Base-by-base conservation (phyloP, 2,329 filamentous ascomycete genomes). In the Diaporthe aspalathi region DNA sequence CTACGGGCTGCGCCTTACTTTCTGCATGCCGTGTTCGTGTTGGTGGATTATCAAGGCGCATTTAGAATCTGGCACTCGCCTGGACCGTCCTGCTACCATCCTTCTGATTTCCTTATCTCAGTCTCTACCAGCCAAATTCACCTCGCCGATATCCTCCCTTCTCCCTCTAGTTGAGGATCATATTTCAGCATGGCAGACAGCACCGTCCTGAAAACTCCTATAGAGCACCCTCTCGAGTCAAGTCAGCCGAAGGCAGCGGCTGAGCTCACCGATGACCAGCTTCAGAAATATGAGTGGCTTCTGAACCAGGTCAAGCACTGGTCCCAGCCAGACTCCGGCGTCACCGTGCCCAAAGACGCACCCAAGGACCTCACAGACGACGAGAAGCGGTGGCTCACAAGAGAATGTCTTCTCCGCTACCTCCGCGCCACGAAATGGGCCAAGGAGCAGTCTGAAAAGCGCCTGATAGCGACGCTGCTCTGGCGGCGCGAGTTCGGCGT, bases 401-500 rank as follows among this genome's bases (percentile, higher is more conserved):
- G 91, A 75, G 96, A 99, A 80, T 98, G 95, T 79, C 87, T 99
- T 20, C 87, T 98, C 50, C 93, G 96, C 76, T 99, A 97, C 80
- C 90, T 99, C 38, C 92, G 95, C 72, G 96, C 96, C 24, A 95
- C 94, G 47, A 98, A 97, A 82, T 99, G 96, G 94, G 87, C 91
- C 75, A 87, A 92, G 63, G 84, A 89, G 53, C 90, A 95, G 60
- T 90, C 96, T 11, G 88, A 92, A 75, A 92, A 92, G 79, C 92
- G 96, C n/a, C 82, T 98, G 50, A 90, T 92, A 75, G 89, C 89
- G 54, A 98, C 95, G 0, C 83, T 98, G 70, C 88, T 89, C 72
- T 99, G 96, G 96, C 90, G 96, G 57, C 89, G 95, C 70, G 94
- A 97, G 78, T 99, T 97, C 78, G 94, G 94, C 60, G 86, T 97